phyloP scores from a whole-genome alignment of 2,329 filamentous ascomycete species.

The Chaetomium globosum region DNA sequence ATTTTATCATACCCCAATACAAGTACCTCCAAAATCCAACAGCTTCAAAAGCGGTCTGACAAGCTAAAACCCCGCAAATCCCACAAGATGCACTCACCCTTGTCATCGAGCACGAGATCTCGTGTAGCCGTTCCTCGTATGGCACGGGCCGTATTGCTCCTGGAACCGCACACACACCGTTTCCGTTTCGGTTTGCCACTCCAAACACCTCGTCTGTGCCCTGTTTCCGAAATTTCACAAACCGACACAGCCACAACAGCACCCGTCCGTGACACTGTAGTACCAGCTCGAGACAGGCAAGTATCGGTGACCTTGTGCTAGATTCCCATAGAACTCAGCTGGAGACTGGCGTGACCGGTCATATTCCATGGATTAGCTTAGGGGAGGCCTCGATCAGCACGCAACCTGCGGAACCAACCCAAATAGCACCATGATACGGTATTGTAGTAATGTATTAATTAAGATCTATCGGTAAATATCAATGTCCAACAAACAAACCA shows the following conservation, averaged over 20 bases:
- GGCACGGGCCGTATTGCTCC: neutral
- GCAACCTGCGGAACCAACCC: neutral
- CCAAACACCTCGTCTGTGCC: neutral
- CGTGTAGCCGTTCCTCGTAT: neutral
- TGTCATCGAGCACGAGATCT: slow-evolving; percentile 8
- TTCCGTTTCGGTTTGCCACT: neutral
- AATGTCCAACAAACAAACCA: neutral
- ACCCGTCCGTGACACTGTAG: neutral
- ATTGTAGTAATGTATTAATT: slow-evolving; percentile 4
- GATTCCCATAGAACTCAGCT: neutral
- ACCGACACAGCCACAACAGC: neutral
- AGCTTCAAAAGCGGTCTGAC: neutral
- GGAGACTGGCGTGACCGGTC: neutral
- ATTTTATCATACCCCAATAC: neutral
- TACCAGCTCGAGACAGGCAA: neutral
- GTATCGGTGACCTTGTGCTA: neutral
- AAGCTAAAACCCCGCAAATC: neutral
- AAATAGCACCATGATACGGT: neutral
- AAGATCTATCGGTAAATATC: slow-evolving; percentile 8
- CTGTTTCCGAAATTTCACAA: neutral
- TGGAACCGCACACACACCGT: neutral
- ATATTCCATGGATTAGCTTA: neutral
- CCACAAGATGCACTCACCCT: neutral
- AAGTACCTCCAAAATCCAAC: neutral
- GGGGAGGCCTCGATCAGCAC: neutral